Base-by-base conservation (phyloP, 2,329 filamentous ascomycete species). In the Sporothrix dimorphospora region DNA sequence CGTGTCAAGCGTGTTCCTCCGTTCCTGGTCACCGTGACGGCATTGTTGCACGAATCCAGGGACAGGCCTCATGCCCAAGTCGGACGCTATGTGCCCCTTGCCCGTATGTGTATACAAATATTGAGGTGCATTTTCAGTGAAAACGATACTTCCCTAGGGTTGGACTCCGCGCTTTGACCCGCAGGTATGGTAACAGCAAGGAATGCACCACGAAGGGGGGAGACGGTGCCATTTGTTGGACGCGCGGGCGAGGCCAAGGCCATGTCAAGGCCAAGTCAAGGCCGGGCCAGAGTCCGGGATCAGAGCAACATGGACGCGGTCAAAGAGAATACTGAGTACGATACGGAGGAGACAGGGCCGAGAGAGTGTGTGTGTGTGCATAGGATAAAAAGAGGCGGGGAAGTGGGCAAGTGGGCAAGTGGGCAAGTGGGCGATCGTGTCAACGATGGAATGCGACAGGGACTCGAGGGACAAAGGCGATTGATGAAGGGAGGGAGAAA, bases 81-180 rank as follows among this genome's bases (percentile, higher is more conserved):
- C 19, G 57, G n/a, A 42, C 55, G 19, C 57, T 42, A 30, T 59
- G 30, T 59, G 30, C 30, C 21, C 9, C 57, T 21, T 34, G 27
- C 19, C 57, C 34, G 57, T 61, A 61, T 61, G 57, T 61, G 57
- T 34, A 40, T 61, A 42, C 57, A 4, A 38, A 40, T 27, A 14
- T 12, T 40, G 38, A 8, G 38, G 21, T 63, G 24, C 27, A 49
- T 47, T 30, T 38, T 61, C 57, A 38, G 14, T 12, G 53, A 34
- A 34, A 34, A 34, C 24, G 24, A 57, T 14, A 57, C 53, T 11
- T 14, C 57, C 30, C 30, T 34, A 45, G 6, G 16, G 65, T 34
- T 8, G 40, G 59, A 27, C 14, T n/a, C 11, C 27, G 66, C 66
- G 66, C 66, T 69, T 69, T 69, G 66, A 69, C 66, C 66, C n/a